Conservation (phyloP, 148 eudicot genomes). For the Fallopia convolvulus region DNA sequence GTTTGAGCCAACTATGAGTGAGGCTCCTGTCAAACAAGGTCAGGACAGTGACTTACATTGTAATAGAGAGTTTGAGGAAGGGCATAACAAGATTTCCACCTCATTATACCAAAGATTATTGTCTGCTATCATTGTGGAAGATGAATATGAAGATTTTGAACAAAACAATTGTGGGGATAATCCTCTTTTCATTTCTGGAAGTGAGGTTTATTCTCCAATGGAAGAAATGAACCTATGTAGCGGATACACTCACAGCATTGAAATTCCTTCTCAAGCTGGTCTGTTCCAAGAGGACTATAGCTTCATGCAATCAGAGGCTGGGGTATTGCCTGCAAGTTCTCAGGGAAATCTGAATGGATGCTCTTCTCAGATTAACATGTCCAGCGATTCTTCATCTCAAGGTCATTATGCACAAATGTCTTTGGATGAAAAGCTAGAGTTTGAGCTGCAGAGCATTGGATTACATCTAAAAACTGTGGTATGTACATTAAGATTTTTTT, state of each 20-base stretch:
- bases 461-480: constrained; percentile 69
- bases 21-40: constrained; percentile 32
- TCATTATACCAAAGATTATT: constrained; percentile 75
- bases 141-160: constrained; percentile 50
- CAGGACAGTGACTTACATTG: constrained; percentile 31
- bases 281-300: constrained; percentile 30
- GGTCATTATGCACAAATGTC: constrained; percentile 53
- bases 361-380: constrained; percentile 23
- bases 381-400: constrained; percentile 36
- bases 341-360: constrained; percentile 31
- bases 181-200: constrained; percentile 18
- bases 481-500: constrained; percentile 12
- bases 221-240: constrained; percentile 35
- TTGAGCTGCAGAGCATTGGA: constrained; percentile 86
- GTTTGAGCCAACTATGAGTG: constrained; percentile 29
- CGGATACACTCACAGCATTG: constrained; percentile 33
- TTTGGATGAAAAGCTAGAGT: constrained; percentile 54
- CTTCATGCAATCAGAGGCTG: constrained; percentile 33
- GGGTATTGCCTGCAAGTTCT: constrained; percentile 28
- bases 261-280: constrained; percentile 35
- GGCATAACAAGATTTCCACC: constrained; percentile 20
- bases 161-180: constrained; percentile 37
- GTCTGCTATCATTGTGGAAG: constrained; percentile 79
- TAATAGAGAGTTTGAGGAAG: constrained; percentile 31
- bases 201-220: constrained; percentile 25